Evolutionary conservation across 768 basidiomycete species (phyloP), one percentile per base, ranked within the genome.

Genomic region (Panellus pusillus): DNA sequence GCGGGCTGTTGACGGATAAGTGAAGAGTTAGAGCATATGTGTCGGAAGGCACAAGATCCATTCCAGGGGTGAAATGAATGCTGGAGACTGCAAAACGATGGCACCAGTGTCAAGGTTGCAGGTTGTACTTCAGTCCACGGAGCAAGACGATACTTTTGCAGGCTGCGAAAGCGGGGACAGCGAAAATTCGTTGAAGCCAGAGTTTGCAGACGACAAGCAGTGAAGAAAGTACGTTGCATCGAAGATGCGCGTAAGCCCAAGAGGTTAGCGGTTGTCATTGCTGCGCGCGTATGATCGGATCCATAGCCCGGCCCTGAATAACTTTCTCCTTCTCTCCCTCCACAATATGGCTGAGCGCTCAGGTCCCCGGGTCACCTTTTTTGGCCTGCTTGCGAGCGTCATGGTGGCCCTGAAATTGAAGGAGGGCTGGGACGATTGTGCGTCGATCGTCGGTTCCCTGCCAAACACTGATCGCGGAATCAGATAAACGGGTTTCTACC

Each of bases 1-100:
- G 72, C 51, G 0, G 86, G 87, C 17, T 70, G 64, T 90, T 90
- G 58, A 90, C 72, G n/a, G 86, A 61, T 87, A 89, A 14, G 89
- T 71, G 57, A 78, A 87, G 9, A 88, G 74, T 43, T 76, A 66
- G 11, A 4, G 79, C 72, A 50, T 84, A 69, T 3, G 71, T 59
- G 1, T 70, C 60, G 7, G 84, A 83, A 1, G 77, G 72, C 9
- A 86, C 83, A 18, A 87, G 78, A 51, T 88, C 87, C 79, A 90
- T 80, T 14, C 87, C 87, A 52, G 87, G 85, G 11, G 82, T 61
- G 73, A 9, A 73, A 72, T 1, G 65, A 58, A 8, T 81, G 60
- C 13, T 69, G 59, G 14, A 88, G 77, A 7, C 72, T 77, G 11
- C 24, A 24, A 24, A 24, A 72, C 80, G 44, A 83, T 66, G 43